A percentile compares a stretch with the other conserved stretches of the same genome.
phyloP scores from a whole-genome alignment of 768 basidiomycete genomes.

The Flagelloscypha sp. region DNA sequence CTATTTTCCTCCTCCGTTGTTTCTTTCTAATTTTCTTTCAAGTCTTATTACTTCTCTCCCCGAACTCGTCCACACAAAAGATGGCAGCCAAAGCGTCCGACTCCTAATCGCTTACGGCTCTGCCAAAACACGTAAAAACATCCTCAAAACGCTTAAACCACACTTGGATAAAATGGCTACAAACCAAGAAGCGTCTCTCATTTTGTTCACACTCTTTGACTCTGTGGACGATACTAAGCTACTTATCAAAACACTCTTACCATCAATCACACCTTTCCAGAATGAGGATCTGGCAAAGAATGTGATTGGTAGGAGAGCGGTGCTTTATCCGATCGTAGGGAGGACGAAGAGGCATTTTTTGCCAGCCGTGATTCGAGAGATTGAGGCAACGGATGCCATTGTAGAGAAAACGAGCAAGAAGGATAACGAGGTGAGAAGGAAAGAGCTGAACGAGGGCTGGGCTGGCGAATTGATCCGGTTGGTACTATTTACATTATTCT shows the following conservation, averaged over 20 bases:
- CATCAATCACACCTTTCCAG: conserved; percentile 55
- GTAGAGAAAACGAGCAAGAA: conserved; percentile 82
- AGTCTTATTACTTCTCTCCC: conserved; percentile 81
- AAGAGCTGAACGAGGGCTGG: conserved; percentile 71
- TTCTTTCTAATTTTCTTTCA: conserved; percentile 4
- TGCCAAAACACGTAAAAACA: conserved; percentile 91
- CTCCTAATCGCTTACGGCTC: conserved; percentile 77
- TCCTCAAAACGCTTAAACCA: conserved; percentile 82
- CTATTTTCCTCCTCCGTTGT: neutral
- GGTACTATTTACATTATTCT: no score
- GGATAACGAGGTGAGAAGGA: conserved; percentile 46
- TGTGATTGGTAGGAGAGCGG: conserved; percentile 71
- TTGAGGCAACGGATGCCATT: conserved; percentile 67
- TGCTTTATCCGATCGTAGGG: conserved; percentile 78
- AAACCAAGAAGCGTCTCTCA: conserved; percentile 85
- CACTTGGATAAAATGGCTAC: conserved; percentile 83
- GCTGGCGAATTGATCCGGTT: no score
- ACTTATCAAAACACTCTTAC: conserved; percentile 67
- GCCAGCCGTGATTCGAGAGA: conserved; percentile 61
- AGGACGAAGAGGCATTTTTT: conserved; percentile 84
- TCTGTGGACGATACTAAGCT: conserved; percentile 81
- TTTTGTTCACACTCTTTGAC: conserved; percentile 55
- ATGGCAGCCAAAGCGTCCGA: conserved; percentile 80
- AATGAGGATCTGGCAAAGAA: conserved; percentile 48
- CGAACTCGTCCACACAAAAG: conserved; percentile 91